phyloP scores from a whole-genome alignment of 352 stramenopile genomes.

The Phytophthora pluvialis region DNA sequence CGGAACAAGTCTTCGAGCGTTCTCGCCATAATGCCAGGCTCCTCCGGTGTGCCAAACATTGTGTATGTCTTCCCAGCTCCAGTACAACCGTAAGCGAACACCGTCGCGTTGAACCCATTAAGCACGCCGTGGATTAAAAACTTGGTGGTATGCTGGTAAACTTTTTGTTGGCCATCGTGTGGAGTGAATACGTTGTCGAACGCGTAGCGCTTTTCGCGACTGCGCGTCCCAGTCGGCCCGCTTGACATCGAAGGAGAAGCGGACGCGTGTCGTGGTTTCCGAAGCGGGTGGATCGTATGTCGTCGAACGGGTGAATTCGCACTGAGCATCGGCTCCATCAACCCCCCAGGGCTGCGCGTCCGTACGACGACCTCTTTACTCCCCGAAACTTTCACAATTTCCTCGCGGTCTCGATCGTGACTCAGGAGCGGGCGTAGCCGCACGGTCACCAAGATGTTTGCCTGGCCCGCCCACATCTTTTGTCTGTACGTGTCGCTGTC shows the following conservation, averaged over 20 bases:
- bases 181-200: conserved; percentile 91
- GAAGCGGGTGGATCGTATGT: conserved; percentile 34
- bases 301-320: conserved; percentile 24
- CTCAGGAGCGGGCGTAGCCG: conserved; percentile 81
- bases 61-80: conserved; percentile 92
- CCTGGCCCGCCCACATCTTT: conserved; percentile 88
- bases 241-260: conserved; percentile 26
- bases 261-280: conserved; percentile 46
- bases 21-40: conserved; percentile 90
- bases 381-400: conserved; percentile 88
- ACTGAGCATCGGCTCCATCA: conserved; percentile 15
- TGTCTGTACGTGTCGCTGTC: conserved; percentile 75
- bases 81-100: conserved; percentile 93
- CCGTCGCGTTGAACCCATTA: conserved; percentile 91
- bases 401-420: conserved; percentile 70
- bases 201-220: conserved; percentile 85
- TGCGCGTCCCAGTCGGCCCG: conserved; percentile 17
- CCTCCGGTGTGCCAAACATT: conserved; percentile 86
- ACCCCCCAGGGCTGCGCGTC: conserved; percentile 39
- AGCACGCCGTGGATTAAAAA: conserved; percentile 89
- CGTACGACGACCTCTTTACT: conserved; percentile 87
- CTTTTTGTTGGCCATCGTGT: conserved; percentile 66
- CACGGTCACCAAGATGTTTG: conserved; percentile 91
- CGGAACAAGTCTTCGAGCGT: conserved; percentile 89
- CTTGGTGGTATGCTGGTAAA: conserved; percentile 90